A percentile compares a stretch with the other conserved stretches of the same genome.
phyloP scores from a whole-genome alignment of 2,329 filamentous ascomycete species.

The Anthostomella pinea region DNA sequence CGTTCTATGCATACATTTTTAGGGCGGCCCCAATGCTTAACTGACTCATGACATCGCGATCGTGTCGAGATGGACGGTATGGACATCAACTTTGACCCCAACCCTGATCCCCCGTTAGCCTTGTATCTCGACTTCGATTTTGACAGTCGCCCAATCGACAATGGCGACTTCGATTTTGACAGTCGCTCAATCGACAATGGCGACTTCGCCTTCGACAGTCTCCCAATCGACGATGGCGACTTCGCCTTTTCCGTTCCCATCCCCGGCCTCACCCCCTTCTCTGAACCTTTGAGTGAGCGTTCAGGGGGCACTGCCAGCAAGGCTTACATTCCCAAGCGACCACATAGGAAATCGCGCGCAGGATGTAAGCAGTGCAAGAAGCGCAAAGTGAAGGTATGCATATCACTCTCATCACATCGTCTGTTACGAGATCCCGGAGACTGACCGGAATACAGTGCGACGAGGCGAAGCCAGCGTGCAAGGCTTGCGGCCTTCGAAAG shows the following conservation, averaged over 20 bases:
- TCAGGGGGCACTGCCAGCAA: constrained; percentile 8
- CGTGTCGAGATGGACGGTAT: constrained; percentile 15
- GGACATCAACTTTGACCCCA: constrained; percentile 9
- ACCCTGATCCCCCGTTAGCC: constrained; percentile 9
- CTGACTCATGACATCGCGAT: constrained; percentile 9
- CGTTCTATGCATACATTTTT: no score
- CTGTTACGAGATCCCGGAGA: background rate
- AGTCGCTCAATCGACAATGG: constrained; percentile 5
- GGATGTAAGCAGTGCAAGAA: constrained; percentile 55
- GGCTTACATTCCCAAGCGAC: constrained; percentile 47
- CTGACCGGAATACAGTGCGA: constrained; percentile 40
- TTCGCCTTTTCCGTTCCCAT: no score
- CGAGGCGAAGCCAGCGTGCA: constrained; percentile 48
- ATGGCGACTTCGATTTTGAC: constrained; percentile 5
- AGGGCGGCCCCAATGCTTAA: constrained; percentile 5
- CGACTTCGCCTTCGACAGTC: constrained; percentile 2
- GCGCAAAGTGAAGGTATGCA: constrained; percentile 45
- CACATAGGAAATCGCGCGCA: constrained; percentile 53
- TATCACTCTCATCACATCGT: background rate
- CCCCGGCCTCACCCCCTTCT: no score
- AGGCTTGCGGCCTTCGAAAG: constrained; percentile 46
- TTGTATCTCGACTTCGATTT: constrained; percentile 11
- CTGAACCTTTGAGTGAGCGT: background rate
- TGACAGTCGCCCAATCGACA: constrained; percentile 4
- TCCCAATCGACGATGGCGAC: constrained; percentile 6